Base-by-base conservation (phyloP, 208 protist species). In the Porcisia deanei region DNA sequence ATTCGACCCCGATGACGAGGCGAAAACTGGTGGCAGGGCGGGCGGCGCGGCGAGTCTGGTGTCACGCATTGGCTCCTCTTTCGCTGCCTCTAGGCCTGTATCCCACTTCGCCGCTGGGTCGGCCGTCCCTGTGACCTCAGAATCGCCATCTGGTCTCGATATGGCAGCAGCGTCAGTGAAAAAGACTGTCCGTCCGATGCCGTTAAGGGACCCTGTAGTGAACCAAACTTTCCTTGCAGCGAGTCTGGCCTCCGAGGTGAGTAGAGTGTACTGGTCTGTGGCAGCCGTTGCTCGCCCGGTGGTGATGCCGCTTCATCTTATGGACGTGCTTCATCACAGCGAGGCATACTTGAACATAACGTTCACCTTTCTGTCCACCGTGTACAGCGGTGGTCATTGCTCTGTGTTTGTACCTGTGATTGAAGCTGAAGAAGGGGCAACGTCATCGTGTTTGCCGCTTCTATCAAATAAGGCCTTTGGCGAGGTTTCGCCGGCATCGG, bases 321-420 rank as follows among this genome's bases (percentile, higher is more conserved):
- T 77, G 1, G 89, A 95, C 73, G 73, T 92, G 41, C 71, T 91
- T 60, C 87, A 88, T 65, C 83, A 88, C 63, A 85, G 91, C 82
- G 89, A 95, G 59, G 69, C 76, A 45, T 82, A 87, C 70, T 79
- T 94, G 43, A 79, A 79, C 67, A 47, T 95, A 6, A 83, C 87
- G 18, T 30, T 93, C 16, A 84, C 71, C 74, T 97, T 94, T 72
- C 66, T 97, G 6, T 80, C 79, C 57, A 90, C 81, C 41, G 75
- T 89, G 30, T 90, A 88, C 80, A 83, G 88, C 55, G 93, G 93
- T 43, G 90, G 93, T 10, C 91, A 97, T 79, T 97, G 91, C 81
- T 95, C 93, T 1, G 79, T 97, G 34, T 97, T 97, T 59, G 39
- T 58, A 73, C 76, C 69, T 20, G 16, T 20, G 39, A 45, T n/a